Evolutionary conservation across 2,329 filamentous ascomycete genomes (phyloP), one percentile per base, ranked within the genome.

Genomic region (Bipolaris victoriae): DNA sequence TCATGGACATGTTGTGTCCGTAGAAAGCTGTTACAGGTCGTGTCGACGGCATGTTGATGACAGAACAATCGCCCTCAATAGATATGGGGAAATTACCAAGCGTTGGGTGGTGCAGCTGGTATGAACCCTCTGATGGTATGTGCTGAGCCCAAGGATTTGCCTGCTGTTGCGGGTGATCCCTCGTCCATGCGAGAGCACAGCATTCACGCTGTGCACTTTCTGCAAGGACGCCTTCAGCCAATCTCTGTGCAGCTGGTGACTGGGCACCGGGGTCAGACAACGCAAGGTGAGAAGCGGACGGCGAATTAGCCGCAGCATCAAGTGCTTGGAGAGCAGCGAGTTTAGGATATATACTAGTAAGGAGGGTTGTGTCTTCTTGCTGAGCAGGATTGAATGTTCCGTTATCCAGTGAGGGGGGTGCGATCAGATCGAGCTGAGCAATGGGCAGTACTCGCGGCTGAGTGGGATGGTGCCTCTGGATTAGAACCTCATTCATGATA

Each of bases 111-210:
- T 78, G 74, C 1, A 83, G 70, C 24, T 76, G 74, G 60, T 83
- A 82, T 4, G 71, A 71, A 3, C 79, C 78, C 61, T 72, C 70
- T 1, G 72, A 70, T 1, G 71, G 71, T 47, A 76, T 68, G 36
- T 76, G 72, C 36, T 73, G 66, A 5, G 74, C 72, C 73, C 72
- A 76, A 5, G 74, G 74, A 35, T 76, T 76, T 4, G 73, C 69
- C 41, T 73, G 73, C 46, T 73, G 65, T 24, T 71, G 63, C 10
- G 76, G 71, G 13, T 76, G 65, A 24, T 76, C 72, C n/a, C 66
- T 66, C n/a, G 68, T 74, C 84, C 88, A 92, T n/a, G 90, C 85
- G 2, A 93, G 83, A 2, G 87, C 83, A 22, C 86, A 90, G 64
- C 86, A 87, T 76, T 92, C 89, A 31, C 84, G 82, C 70, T 90